Conservation (phyloP, 345 rosid genomes). For the Melaleuca quinquenervia region DNA sequence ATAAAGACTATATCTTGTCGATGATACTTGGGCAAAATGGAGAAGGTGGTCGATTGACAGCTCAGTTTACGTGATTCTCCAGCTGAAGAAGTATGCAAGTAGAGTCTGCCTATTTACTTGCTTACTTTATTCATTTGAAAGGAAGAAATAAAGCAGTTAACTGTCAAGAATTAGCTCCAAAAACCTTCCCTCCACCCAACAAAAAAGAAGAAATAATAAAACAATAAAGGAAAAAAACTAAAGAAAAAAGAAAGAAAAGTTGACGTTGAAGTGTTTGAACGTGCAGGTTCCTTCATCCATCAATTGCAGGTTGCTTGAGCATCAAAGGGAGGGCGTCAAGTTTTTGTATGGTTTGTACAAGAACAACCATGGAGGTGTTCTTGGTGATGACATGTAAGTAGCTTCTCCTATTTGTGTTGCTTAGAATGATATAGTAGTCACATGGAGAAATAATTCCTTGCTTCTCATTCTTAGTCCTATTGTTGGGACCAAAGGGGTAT, state of each 20-base stretch:
- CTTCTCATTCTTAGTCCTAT: not conserved
- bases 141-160: not conserved
- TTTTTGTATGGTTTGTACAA: conserved; percentile 58
- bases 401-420: not conserved
- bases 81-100: not conserved
- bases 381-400: conserved; percentile 96
- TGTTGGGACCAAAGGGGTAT: not conserved
- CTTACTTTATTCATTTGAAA: not conserved
- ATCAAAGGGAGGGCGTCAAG: conserved; percentile 77
- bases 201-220: no score
- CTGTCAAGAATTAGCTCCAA: not conserved
- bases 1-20: not conserved
- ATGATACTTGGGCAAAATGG: not conserved
- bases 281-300: conserved; percentile 80
- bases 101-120: not conserved
- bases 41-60: not conserved
- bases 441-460: not conserved
- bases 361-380: conserved; percentile 85
- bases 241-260: not conserved
- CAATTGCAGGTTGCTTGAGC: conserved; percentile 81
- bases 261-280: not conserved
- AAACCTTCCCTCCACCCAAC: no score
- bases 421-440: not conserved
- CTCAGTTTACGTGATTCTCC: not conserved
- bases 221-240: no score